phyloP scores from a whole-genome alignment of 306 rosid species.

The Gleditsia sinensis region DNA sequence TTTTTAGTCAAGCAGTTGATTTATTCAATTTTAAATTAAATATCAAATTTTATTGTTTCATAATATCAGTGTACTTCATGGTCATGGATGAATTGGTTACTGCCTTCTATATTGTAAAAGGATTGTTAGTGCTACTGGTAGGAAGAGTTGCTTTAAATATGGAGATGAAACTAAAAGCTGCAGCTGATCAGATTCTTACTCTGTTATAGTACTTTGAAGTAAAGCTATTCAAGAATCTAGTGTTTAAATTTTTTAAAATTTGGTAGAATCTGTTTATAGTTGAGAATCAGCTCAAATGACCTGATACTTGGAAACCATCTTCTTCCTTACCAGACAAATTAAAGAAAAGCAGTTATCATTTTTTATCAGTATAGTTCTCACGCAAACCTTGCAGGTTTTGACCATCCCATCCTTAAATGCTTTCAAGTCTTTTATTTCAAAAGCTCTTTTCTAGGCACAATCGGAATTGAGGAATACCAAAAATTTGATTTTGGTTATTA shows the following conservation, averaged over 20 bases:
- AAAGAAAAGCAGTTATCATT: background rate
- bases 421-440: constrained; percentile 9
- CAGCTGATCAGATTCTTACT: background rate
- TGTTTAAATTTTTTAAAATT: background rate
- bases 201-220: background rate
- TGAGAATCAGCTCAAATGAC: constrained; percentile 1
- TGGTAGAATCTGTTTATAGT: background rate
- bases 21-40: too few relatives aligned
- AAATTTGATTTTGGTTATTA: background rate
- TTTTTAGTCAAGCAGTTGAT: constrained; percentile 3
- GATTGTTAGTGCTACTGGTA: background rate
- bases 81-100: constrained; percentile 1
- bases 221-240: background rate
- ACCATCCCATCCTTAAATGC: background rate
- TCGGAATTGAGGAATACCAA: constrained; percentile 25
- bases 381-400: background rate
- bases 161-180: background rate
- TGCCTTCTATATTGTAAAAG: background rate
- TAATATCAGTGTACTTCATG: too few relatives aligned
- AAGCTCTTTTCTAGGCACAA: background rate
- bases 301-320: background rate
- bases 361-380: constrained; percentile 10
- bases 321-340: background rate
- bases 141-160: background rate
- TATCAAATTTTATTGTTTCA: too few relatives aligned